phyloP scores from a whole-genome alignment of 164 flowering plant species.

The Chimonanthus praecox region DNA sequence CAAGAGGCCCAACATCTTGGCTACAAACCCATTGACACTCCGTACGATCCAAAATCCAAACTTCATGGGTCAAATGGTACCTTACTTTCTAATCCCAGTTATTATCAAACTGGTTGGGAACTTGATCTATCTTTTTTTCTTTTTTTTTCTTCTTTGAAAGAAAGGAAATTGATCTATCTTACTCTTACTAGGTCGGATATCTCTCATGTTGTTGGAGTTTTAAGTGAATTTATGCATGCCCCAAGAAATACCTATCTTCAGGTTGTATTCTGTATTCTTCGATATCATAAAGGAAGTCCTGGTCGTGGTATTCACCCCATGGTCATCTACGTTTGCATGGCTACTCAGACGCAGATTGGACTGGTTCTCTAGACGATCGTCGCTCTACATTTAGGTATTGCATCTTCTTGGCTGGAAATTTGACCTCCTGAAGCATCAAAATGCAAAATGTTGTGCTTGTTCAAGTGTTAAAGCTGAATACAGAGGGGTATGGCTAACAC shows the following conservation, averaged over 20 bases:
- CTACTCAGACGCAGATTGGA: neutral
- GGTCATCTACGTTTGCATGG: neutral
- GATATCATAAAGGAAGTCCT: neutral
- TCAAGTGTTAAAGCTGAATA: too few relatives aligned
- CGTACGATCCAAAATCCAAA: neutral
- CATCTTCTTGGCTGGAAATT: neutral
- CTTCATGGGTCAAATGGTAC: too few relatives aligned
- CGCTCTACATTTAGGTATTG: neutral
- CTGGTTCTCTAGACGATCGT: neutral
- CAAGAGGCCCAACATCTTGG: neutral
- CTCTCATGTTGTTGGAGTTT: neutral
- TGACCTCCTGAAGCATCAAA: neutral
- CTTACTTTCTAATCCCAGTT: too few relatives aligned
- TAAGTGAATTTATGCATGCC: neutral
- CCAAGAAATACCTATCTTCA: neutral
- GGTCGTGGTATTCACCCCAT: neutral
- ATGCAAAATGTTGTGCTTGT: neutral
- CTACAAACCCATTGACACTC: neutral
- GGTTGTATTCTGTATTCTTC: neutral
- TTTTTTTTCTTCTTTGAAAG: neutral
- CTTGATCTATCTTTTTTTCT: neutral
- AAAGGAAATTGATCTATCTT: neutral
- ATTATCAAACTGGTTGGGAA: neutral
- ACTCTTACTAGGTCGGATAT: neutral
- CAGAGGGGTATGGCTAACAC: too few relatives aligned